These are phyloP conservation scores for Amoebophrya sp. DNA, from an alignment of 169 alveolate species.

Conservation along the genomic window DNA sequence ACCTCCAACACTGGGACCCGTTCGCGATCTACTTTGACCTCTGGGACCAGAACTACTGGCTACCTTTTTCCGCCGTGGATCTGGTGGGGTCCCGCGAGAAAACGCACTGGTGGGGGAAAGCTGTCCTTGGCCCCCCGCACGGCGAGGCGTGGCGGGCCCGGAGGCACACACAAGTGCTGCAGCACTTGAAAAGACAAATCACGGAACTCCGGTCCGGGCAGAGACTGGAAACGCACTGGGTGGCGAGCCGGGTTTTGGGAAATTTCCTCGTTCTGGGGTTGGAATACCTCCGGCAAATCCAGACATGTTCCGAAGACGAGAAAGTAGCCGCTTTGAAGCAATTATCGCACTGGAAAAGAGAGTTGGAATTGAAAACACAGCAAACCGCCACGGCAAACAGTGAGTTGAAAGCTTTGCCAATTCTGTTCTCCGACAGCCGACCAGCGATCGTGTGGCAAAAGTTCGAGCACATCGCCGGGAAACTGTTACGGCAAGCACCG, in stretches of 20 bases:
- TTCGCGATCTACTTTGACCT: constrained; percentile 26
- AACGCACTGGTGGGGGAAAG: neutral
- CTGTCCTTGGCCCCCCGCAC: neutral
- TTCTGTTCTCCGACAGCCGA: neutral
- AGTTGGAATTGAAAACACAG: no score
- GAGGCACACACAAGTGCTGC: neutral
- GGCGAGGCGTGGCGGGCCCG: neutral
- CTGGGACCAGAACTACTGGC: constrained; percentile 36
- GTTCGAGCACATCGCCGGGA: neutral
- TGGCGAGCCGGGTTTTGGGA: neutral
- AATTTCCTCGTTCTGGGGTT: neutral
- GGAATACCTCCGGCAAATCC: neutral
- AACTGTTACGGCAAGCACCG: neutral
- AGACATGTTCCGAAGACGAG: neutral
- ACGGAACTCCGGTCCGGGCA: no score
- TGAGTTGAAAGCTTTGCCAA: neutral
- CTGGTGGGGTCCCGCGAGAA: neutral
- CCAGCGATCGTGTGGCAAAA: neutral
- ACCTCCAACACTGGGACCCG: constrained; percentile 30
- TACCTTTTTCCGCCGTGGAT: constrained; percentile 22
- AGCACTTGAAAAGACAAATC: neutral
- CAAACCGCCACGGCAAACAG: no score
- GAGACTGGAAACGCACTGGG: neutral
- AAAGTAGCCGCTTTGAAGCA: no score
- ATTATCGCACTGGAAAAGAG: no score